Evolutionary conservation across 768 basidiomycete genomes (phyloP).

Genomic region (Boletus coccyginus): DNA sequence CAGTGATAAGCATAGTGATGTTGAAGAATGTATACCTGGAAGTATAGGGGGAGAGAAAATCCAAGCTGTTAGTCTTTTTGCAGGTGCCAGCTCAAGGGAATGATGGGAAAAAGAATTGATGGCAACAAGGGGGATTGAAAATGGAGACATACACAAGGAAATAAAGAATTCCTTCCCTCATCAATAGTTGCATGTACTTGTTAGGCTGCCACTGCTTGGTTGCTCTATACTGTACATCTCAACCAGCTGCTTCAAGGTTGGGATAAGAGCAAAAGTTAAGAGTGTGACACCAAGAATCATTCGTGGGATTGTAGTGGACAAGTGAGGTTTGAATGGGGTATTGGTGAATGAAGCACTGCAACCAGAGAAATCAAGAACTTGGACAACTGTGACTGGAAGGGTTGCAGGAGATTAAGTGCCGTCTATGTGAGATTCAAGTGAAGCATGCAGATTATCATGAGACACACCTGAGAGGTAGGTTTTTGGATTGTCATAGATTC

Average conservation of each 20-base stretch:
- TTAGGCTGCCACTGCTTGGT: slow-evolving; percentile 7
- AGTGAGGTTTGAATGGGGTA: too few species aligned
- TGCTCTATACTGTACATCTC: slow-evolving; percentile 4
- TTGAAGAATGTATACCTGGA: not conserved
- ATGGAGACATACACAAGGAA: slow-evolving; percentile 2
- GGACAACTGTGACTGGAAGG: too few species aligned
- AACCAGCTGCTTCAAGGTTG: not conserved
- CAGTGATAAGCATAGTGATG: too few species aligned
- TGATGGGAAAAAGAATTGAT: not conserved
- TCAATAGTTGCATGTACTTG: not conserved
- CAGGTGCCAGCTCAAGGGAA: too few species aligned
- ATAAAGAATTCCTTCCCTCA: slow-evolving; percentile 1
- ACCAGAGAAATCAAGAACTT: too few species aligned
- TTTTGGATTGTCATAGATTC: too few species aligned
- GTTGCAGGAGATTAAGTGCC: too few species aligned
- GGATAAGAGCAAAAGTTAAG: not conserved
- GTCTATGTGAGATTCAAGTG: too few species aligned
- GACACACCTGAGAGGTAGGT: too few species aligned
- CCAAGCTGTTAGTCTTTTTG: not conserved
- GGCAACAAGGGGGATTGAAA: too few species aligned
- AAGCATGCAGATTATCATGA: too few species aligned
- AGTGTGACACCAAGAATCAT: not conserved
- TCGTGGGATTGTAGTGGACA: not conserved
- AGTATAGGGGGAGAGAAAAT: not conserved
- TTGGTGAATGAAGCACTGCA: too few species aligned